Conservation (phyloP, 257 asterid species). For the Solanum virginianum region DNA sequence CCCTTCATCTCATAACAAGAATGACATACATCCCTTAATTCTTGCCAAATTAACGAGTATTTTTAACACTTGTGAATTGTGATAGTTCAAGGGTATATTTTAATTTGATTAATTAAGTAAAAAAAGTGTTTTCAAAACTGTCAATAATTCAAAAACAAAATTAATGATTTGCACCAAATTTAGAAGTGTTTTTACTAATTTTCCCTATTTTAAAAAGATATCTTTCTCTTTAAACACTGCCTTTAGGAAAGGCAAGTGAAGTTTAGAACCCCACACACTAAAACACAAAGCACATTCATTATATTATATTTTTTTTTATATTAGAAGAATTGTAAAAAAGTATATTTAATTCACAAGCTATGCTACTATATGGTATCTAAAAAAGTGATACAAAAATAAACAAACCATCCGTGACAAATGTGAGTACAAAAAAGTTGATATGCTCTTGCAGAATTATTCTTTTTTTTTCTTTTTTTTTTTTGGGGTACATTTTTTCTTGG, state of each 20-base stretch:
- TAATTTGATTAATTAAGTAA: too few species aligned
- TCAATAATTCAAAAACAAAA: too few species aligned
- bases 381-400: neutral
- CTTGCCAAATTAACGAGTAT: too few species aligned
- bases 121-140: too few species aligned
- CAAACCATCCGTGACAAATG: slow-evolving; percentile 19
- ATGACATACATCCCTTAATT: too few species aligned
- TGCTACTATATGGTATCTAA: neutral
- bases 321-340: neutral
- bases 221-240: neutral
- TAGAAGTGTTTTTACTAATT: too few species aligned
- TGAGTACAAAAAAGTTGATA: neutral
- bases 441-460: slow-evolving; percentile 6
- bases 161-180: too few species aligned
- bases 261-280: neutral
- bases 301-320: neutral
- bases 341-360: neutral
- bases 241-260: neutral
- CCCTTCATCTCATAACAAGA: too few species aligned
- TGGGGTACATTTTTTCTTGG: slow-evolving; percentile 14
- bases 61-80: too few species aligned
- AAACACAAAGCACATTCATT: neutral
- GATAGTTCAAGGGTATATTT: too few species aligned
- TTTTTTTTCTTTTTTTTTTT: slow-evolving; percentile 18
- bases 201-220: neutral